phyloP scores from a whole-genome alignment of 129 eudicot genomes.

The Calendula officinalis region DNA sequence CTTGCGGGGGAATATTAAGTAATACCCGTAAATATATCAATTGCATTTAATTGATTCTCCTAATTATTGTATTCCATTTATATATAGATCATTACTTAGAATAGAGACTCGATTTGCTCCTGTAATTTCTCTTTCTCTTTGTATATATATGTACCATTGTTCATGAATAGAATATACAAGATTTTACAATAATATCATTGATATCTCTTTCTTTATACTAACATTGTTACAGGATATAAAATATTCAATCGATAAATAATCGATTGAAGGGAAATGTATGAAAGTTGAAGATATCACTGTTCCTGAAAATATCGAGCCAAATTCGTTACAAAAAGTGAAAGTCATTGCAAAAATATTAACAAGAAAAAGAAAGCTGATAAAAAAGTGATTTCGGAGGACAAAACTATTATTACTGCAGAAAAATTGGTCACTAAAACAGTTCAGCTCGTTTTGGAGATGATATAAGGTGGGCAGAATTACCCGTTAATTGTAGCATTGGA shows the following conservation, averaged over 20 bases:
- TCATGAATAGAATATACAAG: too few relatives aligned
- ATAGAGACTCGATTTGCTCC: too few relatives aligned
- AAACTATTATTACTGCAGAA: constrained; percentile 49
- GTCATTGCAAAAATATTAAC: constrained; percentile 37
- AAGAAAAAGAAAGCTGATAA: constrained; percentile 46
- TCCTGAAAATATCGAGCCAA: constrained; percentile 39
- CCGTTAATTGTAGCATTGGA: constrained; percentile 54
- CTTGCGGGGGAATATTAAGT: constrained; percentile 17
- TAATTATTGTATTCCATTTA: too few relatives aligned
- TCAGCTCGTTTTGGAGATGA: constrained; percentile 85
- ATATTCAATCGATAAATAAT: constrained; percentile 56
- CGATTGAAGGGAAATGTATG: constrained; percentile 45
- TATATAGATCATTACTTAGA: too few relatives aligned
- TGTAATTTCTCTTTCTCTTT: too few relatives aligned
- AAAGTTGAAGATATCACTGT: constrained; percentile 45
- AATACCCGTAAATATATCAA: background rate
- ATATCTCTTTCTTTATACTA: too few relatives aligned
- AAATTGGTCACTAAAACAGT: constrained; percentile 53
- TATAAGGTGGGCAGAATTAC: constrained; percentile 82
- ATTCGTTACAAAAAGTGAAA: constrained; percentile 21
- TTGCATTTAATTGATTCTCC: too few relatives aligned
- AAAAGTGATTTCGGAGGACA: constrained; percentile 67
- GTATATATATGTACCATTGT: too few relatives aligned
- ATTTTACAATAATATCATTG: too few relatives aligned
- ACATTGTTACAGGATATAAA: too few relatives aligned